Base-by-base conservation (phyloP, 192 early-diverging fungal species). In the Backusella tuberculispora region DNA sequence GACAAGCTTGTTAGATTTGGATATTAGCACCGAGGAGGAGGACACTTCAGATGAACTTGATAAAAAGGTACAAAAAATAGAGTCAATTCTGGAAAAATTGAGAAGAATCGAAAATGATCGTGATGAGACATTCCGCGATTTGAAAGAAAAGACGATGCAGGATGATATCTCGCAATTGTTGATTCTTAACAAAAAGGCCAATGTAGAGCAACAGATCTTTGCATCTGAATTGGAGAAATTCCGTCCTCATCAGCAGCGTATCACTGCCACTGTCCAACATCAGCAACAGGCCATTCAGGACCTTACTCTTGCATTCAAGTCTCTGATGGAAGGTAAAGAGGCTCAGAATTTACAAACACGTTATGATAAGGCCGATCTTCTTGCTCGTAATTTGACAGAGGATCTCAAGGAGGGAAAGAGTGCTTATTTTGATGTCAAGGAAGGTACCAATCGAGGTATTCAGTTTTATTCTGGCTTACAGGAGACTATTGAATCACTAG, bases 141-240 rank as follows among this genome's bases (percentile, higher is more conserved):
- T 96, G 66, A 95, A 93, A 78, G 84, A 88, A 29, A 93, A 92
- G 87, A 86, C 93, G 1, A 91, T 91, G 63, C 83, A 95, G 68
- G 97, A 99, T 82, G 96, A 99, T 73, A 98, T 98, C 53, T 93
- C 92, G 24, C 87, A 88, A 21, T 66, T 94, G 10, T 74, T 97
- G 60, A 85, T 95, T 21, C 68, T 94, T 7, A 94, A 97, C 85
- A 88, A 87, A 50, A 89, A 88, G 69, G 91, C 95, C 72, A 91
- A 93, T 71, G 88, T 94, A 45, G 96, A 98, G 81, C 84, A 81
- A 9, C 91, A 96, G 68, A 80, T 99, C 26, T 98, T 99, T 89
- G 88, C 91, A 8, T 86, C 89, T 65, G 96, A 99, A 82, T 84
- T 99, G 47, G 91, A 92, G 76, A 99, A 99, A 80, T 99, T 92